Evolutionary conservation across 129 eudicot genomes (phyloP).

Genomic region (Arctium minus): DNA sequence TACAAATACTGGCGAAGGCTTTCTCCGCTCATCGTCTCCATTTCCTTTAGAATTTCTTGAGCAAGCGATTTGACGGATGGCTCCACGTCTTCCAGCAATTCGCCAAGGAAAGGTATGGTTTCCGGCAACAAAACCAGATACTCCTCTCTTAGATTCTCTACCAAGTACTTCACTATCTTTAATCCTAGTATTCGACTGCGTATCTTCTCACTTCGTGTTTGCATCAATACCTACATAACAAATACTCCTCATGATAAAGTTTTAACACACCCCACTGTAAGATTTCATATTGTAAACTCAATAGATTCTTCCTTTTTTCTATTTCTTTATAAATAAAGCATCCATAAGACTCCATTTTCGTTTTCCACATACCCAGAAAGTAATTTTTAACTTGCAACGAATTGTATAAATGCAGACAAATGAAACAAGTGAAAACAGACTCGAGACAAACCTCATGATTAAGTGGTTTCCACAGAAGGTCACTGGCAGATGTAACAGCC

Average conservation of each 20-base stretch:
- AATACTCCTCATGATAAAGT: neutral
- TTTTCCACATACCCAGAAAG: neutral
- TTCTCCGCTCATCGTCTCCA: conserved; percentile 79
- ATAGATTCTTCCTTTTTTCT: neutral
- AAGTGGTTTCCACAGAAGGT: conserved; percentile 81
- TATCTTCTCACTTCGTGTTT: conserved; percentile 72
- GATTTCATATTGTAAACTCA: neutral
- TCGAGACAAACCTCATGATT: conserved; percentile 64
- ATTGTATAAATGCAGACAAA: neutral
- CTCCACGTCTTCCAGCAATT: conserved; percentile 83
- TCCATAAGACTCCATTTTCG: neutral
- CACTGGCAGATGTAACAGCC: conserved; percentile 92
- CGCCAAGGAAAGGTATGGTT: conserved; percentile 85
- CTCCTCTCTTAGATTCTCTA: conserved; percentile 85
- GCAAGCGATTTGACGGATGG: conserved; percentile 76
- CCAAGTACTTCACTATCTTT: conserved; percentile 60
- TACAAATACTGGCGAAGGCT: conserved; percentile 52
- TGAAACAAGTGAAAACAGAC: neutral
- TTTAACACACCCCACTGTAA: neutral
- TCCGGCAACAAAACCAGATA: conserved; percentile 64
- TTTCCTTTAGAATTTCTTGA: conserved; percentile 80
- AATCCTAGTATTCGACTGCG: conserved; percentile 75
- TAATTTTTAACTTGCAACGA: neutral
- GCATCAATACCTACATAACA: conserved; percentile 71
- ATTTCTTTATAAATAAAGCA: neutral